Percentiles rank a stretch among this genome's conserved stretches.
Conservation (phyloP, 179 eudicot species). For the Beta lomatogona region DNA sequence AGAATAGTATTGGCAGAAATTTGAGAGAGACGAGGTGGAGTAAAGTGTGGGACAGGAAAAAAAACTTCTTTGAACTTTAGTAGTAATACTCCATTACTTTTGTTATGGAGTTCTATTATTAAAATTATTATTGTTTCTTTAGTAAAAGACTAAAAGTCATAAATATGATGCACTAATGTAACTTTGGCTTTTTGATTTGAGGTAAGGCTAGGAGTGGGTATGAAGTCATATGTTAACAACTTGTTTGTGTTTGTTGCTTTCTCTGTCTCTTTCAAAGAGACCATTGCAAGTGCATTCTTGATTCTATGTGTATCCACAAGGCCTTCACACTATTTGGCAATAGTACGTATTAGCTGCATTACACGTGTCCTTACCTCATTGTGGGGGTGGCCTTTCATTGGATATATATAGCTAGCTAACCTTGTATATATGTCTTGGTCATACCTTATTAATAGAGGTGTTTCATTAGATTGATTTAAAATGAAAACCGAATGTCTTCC, state of each 20-base stretch:
- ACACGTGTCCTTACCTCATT: slow-evolving; percentile 12
- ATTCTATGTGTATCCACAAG: slow-evolving; percentile 15
- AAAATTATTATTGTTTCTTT: not conserved
- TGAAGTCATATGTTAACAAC: slow-evolving; percentile 23
- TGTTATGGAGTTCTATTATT: not conserved
- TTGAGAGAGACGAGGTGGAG: slow-evolving; percentile 16
- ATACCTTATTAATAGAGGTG: not conserved
- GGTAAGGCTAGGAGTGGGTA: slow-evolving; percentile 12
- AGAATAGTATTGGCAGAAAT: slow-evolving; percentile 8
- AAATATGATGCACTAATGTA: not conserved
- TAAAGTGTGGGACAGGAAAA: not conserved
- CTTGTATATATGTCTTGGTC: not conserved
- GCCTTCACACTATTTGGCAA: not conserved
- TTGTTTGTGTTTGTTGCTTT: slow-evolving; percentile 21
- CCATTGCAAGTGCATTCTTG: slow-evolving; percentile 8
- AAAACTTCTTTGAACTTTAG: slow-evolving; percentile 12
- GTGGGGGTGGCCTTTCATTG: slow-evolving; percentile 9
- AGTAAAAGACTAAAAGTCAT: slow-evolving; percentile 12
- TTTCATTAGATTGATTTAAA: too few relatives aligned
- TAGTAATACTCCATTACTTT: slow-evolving; percentile 9
- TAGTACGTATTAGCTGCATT: not conserved
- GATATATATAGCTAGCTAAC: not conserved
- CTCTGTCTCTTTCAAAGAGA: slow-evolving; percentile 28
- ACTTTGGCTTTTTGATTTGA: not conserved
- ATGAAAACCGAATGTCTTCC: too few relatives aligned